Evolutionary conservation across 148 eudicot genomes (phyloP), one percentile per base, ranked within the genome.

Genomic region (Rhododendron williamsianum): DNA sequence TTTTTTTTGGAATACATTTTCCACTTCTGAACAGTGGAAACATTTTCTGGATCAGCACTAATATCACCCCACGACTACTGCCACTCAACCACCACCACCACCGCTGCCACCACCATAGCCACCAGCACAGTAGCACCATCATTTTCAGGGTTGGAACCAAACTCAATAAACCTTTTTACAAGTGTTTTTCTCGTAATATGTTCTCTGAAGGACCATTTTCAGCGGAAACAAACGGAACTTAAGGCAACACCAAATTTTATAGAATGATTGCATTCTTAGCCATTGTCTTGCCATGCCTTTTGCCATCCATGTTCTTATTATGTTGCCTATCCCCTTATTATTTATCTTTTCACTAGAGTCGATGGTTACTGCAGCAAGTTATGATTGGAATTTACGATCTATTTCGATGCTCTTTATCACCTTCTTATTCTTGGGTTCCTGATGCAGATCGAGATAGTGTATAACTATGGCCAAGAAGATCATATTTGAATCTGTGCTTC

Each of bases 381-480:
- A 76, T 43, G 78, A 46, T 77, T 77, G 52, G 30, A 23, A 77
- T n/a, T 78, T 41, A 41, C 8, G 8, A 45, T 60, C 72, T 73
- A 0, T 38, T 33, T 84, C 51, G 15, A 74, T 23, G 82, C 65
- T 67, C 41, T 46, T 33, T 49, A 43, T 77, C 80, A 25, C 25
- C 16, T 69, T 72, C 27, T 84, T 23, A 35, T 3, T 1, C 9
- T 82, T 82, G 43, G 71, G 69, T 33, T 83, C 49, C 38, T 81
- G 21, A 11, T 86, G 87, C 91, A 91, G 92, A 89, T 91, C 80
- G 92, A 91, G 91, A 91, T 89, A 71, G 82, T 91, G 8, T 86
- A 87, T n/a, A 78, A 91, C 82, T 89, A 83, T 82, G 92, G 92
- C 52, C 78, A 60, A 58, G 92, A 91, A 87, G 91, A 88, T 6